Percentiles rank a stretch among this genome's conserved stretches.
Conservation (phyloP, 768 basidiomycete species). For the Rhizopogon roseolus region DNA sequence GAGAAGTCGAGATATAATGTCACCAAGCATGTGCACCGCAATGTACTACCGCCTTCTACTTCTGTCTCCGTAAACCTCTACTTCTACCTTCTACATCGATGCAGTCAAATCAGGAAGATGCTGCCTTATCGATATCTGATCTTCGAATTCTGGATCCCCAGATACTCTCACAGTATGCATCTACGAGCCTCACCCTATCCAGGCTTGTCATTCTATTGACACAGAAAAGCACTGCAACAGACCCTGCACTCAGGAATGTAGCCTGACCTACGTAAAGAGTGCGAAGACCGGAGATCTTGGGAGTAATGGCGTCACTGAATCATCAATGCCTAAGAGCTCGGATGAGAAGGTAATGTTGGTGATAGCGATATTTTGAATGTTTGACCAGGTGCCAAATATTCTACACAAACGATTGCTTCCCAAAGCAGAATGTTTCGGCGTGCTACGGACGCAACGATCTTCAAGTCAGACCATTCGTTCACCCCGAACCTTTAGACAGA, state of each 20-base stretch:
- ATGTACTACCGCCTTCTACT: neutral
- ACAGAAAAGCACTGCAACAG: slow-evolving; percentile 34
- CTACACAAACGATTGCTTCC: slow-evolving; percentile 23
- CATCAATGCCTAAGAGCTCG: slow-evolving; percentile 1
- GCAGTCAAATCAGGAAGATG: slow-evolving; percentile 12
- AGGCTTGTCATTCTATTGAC: slow-evolving; percentile 20
- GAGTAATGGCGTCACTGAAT: slow-evolving; percentile 22
- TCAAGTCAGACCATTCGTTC: neutral
- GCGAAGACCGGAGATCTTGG: slow-evolving; percentile 34
- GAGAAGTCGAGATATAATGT: slow-evolving; percentile 69
- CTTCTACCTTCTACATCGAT: neutral
- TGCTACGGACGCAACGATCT: slow-evolving; percentile 22
- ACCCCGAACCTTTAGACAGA: slow-evolving; percentile 2
- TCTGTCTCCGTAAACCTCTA: neutral
- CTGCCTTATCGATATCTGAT: slow-evolving; percentile 38
- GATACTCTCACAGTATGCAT: slow-evolving; percentile 51
- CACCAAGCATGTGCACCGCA: neutral
- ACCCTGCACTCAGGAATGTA: slow-evolving; percentile 37
- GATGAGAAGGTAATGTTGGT: slow-evolving; percentile 41
- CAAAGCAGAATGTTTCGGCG: too few species aligned
- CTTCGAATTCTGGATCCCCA: slow-evolving; percentile 52
- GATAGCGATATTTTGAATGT: slow-evolving; percentile 40
- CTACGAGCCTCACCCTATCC: slow-evolving; percentile 39
- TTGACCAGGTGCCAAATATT: slow-evolving; percentile 32
- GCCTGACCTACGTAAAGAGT: slow-evolving; percentile 47